Evolutionary conservation across 2,329 filamentous ascomycete species (phyloP).

Genomic region (Fusarium anguioides): DNA sequence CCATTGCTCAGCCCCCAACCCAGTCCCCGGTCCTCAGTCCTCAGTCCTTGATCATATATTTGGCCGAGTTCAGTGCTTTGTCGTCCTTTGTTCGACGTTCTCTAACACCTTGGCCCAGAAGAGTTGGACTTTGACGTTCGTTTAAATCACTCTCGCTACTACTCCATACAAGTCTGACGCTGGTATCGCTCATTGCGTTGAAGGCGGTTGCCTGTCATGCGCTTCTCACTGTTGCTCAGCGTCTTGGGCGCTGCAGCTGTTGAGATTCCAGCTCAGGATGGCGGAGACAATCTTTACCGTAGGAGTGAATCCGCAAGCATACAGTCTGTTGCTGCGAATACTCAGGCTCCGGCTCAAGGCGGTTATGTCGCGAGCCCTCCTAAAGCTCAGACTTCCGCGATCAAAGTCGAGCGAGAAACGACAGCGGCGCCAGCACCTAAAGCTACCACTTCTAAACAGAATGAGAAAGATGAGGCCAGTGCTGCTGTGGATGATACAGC

Average conservation of each 20-base stretch:
- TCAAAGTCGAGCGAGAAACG: not conserved
- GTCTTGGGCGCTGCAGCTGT: conserved; percentile 36
- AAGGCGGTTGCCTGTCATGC: conserved; percentile 33
- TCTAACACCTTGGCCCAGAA: conserved; percentile 20
- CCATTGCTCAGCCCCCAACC: conserved; percentile 40
- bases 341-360: not conserved
- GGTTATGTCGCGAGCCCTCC: conserved; percentile 15
- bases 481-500: not conserved
- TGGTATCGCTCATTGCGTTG: conserved; percentile 17
- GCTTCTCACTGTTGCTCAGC: conserved; percentile 35
- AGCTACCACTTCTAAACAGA: not conserved
- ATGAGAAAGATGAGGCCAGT: not conserved
- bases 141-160: conserved; percentile 36
- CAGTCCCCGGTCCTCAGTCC: conserved; percentile 19
- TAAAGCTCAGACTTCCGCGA: conserved; percentile 5
- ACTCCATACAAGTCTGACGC: conserved; percentile 5
- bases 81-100: not conserved
- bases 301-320: conserved; percentile 21
- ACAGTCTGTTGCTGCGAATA: conserved; percentile 2
- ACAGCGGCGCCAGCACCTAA: conserved; percentile 6
- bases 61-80: conserved; percentile 10
- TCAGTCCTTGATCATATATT: conserved; percentile 37
- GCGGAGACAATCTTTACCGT: conserved; percentile 1
- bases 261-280: conserved; percentile 25
- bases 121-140: conserved; percentile 19